Conservation (phyloP, 345 rosid species). For the Aquilaria malaccensis region DNA sequence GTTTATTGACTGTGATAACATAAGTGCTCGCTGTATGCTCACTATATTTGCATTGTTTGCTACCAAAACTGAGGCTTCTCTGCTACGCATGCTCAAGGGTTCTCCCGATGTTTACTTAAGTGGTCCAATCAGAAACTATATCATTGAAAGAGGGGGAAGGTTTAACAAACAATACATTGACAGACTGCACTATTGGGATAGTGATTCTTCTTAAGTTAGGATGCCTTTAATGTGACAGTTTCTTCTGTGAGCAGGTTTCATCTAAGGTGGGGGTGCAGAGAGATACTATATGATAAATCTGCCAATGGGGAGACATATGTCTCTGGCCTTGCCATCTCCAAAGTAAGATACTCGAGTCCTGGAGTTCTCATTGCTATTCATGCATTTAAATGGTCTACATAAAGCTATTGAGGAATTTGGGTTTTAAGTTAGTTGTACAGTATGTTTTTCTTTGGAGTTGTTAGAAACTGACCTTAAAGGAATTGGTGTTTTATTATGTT, state of each 20-base stretch:
- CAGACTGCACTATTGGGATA: neutral
- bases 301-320: slow-evolving; percentile 59
- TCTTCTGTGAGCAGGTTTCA: slow-evolving; percentile 67
- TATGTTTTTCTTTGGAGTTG: neutral
- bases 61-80: slow-evolving; percentile 97
- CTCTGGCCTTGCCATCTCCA: slow-evolving; percentile 83
- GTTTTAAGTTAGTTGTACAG: neutral
- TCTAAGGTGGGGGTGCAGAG: slow-evolving; percentile 98
- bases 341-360: slow-evolving; percentile 33
- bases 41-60: slow-evolving; percentile 98
- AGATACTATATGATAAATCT: slow-evolving; percentile 63
- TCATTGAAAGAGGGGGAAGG: slow-evolving; percentile 90
- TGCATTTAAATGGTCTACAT: neutral
- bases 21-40: slow-evolving; percentile 99
- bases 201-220: neutral
- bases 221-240: slow-evolving; percentile 2
- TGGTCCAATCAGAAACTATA: slow-evolving; percentile 87
- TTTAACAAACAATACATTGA: slow-evolving; percentile 15
- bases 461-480: no score
- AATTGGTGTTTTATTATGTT: neutral
- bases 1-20: slow-evolving; percentile 96
- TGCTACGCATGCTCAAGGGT: slow-evolving; percentile 98
- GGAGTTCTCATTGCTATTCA: slow-evolving; percentile 1
- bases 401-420: neutral
- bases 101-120: slow-evolving; percentile 93